These are phyloP conservation scores for Pyrenula aspistea DNA, from an alignment of 495 filamentous ascomycete genomes.

Conservation along the genomic window DNA sequence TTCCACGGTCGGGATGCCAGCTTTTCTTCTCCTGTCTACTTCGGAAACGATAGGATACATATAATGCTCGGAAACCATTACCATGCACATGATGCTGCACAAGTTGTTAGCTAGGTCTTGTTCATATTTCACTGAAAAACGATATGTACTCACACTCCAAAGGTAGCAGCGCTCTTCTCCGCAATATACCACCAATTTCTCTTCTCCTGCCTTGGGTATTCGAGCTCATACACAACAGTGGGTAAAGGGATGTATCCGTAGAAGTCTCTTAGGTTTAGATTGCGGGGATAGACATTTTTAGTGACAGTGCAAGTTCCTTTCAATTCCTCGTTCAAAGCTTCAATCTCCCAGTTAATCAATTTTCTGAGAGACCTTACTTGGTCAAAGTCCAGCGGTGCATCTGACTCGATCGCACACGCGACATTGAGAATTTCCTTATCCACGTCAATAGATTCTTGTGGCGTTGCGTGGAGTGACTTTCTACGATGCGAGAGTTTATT, in stretches of 20 bases:
- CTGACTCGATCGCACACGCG: constrained; percentile 40
- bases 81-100: constrained; percentile 21
- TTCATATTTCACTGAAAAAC: constrained; percentile 41
- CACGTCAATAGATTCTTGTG: constrained; percentile 11
- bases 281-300: constrained; percentile 45
- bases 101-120: not conserved
- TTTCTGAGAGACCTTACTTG: constrained; percentile 47
- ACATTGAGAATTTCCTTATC: constrained; percentile 38
- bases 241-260: constrained; percentile 61
- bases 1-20: constrained; percentile 41
- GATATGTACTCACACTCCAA: constrained; percentile 40
- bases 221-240: constrained; percentile 65
- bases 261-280: constrained; percentile 53
- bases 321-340: constrained; percentile 49
- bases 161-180: constrained; percentile 54
- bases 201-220: constrained; percentile 55
- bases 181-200: constrained; percentile 62
- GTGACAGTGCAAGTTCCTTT: constrained; percentile 34
- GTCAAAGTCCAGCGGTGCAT: constrained; percentile 40
- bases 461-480: constrained; percentile 19
- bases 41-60: constrained; percentile 57
- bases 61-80: constrained; percentile 34
- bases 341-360: constrained; percentile 50
- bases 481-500: constrained; percentile 28
- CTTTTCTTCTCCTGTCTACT: constrained; percentile 50